Conservation (phyloP, 2,329 filamentous ascomycete species). For the Phaeosphaeriaceae sp. region DNA sequence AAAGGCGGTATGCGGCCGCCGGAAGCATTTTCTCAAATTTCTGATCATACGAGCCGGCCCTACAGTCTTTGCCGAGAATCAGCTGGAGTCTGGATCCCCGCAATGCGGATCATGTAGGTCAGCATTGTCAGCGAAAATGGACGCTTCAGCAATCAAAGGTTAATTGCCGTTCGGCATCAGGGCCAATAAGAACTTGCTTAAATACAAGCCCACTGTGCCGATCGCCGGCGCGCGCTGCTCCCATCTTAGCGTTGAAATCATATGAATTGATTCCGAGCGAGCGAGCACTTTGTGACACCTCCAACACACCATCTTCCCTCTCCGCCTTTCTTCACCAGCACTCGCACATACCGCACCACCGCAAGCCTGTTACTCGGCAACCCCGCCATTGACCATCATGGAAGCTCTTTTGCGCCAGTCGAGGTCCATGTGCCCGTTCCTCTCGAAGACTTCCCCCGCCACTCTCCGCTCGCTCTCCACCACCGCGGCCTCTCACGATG, state of each 20-base stretch:
- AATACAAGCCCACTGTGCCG: conserved; percentile 31
- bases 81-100: conserved; percentile 10
- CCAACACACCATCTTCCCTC: not conserved
- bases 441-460: conserved; percentile 91
- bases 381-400: conserved; percentile 63
- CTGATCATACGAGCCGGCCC: not conserved
- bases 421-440: conserved; percentile 95
- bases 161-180: conserved; percentile 23
- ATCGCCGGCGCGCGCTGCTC: conserved; percentile 19
- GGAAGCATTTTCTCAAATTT: not conserved
- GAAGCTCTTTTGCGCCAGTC: conserved; percentile 94
- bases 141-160: conserved; percentile 24
- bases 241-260: conserved; percentile 16
- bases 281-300: conserved; percentile 3
- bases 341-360: not conserved
- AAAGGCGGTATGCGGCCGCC: not conserved
- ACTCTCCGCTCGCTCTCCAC: conserved; percentile 89
- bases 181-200: conserved; percentile 28
- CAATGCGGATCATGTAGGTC: conserved; percentile 10
- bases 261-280: conserved; percentile 20
- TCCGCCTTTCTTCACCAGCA: not conserved
- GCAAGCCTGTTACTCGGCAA: not conserved
- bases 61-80: not conserved
- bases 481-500: conserved; percentile 68
- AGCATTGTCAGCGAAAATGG: conserved; percentile 18